These are phyloP conservation scores for Clavariopsis aquatica DNA, from an alignment of 495 filamentous ascomycete genomes.

Conservation along the genomic window DNA sequence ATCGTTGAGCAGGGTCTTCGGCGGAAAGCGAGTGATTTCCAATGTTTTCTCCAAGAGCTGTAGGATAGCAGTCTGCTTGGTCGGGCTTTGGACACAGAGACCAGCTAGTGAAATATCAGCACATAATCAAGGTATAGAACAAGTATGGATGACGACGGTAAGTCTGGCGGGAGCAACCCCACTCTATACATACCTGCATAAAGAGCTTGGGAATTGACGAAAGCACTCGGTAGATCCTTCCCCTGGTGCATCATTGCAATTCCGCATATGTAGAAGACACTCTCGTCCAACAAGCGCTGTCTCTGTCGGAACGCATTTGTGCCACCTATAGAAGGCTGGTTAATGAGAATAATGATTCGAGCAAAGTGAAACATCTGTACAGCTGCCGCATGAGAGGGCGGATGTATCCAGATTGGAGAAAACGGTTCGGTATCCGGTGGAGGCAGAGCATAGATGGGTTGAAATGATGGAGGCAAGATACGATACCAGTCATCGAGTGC, in stretches of 20 bases:
- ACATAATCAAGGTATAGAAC: too few relatives aligned
- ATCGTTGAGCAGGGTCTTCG: conserved; percentile 17
- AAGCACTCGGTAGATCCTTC: conserved; percentile 16
- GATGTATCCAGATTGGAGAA: conserved; percentile 25
- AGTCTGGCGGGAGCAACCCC: too few relatives aligned
- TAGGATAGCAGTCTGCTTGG: conserved; percentile 14
- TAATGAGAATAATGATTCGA: conserved; percentile 19
- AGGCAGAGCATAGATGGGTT: conserved; percentile 16
- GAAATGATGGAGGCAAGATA: conserved; percentile 11
- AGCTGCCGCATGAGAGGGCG: conserved; percentile 13
- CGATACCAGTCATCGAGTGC: conserved; percentile 22
- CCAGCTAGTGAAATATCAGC: conserved; percentile 11
- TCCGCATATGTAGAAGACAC: conserved; percentile 17
- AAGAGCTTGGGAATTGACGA: conserved; percentile 13
- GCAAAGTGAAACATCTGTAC: conserved; percentile 25
- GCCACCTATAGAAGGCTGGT: conserved; percentile 20
- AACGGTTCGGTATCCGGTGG: not conserved
- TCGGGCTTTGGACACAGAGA: conserved; percentile 16
- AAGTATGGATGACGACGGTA: too few relatives aligned
- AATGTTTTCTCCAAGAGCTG: conserved; percentile 6
- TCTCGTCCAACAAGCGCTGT: conserved; percentile 21
- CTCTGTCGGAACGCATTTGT: conserved; percentile 16
- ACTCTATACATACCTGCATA: conserved; percentile 15
- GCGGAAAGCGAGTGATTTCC: conserved; percentile 19
- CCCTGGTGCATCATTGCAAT: conserved; percentile 21